phyloP scores from a whole-genome alignment of 192 early-diverging fungal species.

The Coemansia sp. region DNA sequence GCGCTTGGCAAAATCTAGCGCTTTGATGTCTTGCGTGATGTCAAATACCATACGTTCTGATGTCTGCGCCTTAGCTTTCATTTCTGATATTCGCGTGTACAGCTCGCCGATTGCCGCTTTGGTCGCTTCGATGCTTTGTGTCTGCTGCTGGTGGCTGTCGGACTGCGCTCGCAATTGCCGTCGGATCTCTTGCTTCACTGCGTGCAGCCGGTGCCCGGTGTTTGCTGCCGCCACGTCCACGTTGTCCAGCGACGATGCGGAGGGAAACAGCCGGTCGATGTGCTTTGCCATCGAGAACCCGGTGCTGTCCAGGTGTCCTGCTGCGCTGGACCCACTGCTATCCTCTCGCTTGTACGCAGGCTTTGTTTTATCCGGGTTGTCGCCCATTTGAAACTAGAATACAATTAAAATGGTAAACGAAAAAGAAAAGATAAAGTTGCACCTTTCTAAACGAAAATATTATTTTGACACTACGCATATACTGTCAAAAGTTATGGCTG shows the following conservation, averaged over 20 bases:
- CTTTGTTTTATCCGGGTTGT: too few species aligned
- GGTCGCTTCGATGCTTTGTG: slow-evolving; percentile 67
- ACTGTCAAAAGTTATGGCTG: too few species aligned
- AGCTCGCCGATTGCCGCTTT: slow-evolving; percentile 69
- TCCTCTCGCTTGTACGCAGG: too few species aligned
- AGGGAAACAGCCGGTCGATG: slow-evolving; percentile 79
- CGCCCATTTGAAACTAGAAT: too few species aligned
- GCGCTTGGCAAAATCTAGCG: slow-evolving; percentile 90
- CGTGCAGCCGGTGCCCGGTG: slow-evolving; percentile 59
- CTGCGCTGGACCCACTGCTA: not conserved
- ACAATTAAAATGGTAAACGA: too few species aligned
- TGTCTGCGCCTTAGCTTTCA: slow-evolving; percentile 79
- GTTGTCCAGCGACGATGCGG: slow-evolving; percentile 46
- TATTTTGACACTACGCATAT: too few species aligned
- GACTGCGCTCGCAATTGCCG: slow-evolving; percentile 73
- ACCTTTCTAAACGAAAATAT: too few species aligned
- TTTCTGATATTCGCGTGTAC: slow-evolving; percentile 77
- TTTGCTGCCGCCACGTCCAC: slow-evolving; percentile 67
- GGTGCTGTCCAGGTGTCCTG: slow-evolving; percentile 15
- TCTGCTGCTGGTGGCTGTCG: slow-evolving; percentile 58
- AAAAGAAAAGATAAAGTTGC: too few species aligned
- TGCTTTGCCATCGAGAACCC: slow-evolving; percentile 75
- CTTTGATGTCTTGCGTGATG: slow-evolving; percentile 95
- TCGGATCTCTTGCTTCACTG: slow-evolving; percentile 65
- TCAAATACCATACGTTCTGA: slow-evolving; percentile 89